Evolutionary conservation across 2,329 filamentous ascomycete genomes (phyloP), one percentile per base, ranked within the genome.

Genomic region (Neospermospora avenae): DNA sequence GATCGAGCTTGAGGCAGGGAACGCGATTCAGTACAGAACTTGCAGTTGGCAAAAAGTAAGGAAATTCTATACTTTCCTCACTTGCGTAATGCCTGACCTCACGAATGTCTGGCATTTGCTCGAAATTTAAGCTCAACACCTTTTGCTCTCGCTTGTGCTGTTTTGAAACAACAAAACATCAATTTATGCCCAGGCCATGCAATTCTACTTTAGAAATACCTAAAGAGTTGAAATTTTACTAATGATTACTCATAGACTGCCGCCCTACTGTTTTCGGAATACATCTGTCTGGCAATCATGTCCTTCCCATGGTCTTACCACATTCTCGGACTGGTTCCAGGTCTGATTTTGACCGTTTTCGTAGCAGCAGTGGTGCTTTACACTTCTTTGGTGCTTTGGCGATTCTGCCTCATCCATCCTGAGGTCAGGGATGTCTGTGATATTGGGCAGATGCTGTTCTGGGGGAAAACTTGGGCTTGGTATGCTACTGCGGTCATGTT

Each of bases 221-320:
- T 44, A 22, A 1, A 20, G 4, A 3, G 11, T 11, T 4, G 24
- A 6, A 1, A 10, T 14, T 25, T 25, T 39, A 22, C 42, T 56
- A 53, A 59, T 56, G 39, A 35, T 55, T 20, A 42, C 18, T 42
- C 11, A 16, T 57, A 89, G 88, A 96, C 93, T 56, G 91, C 93
- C 0, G 91, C 88, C 1, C 75, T 96, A 67, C 84, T 97, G 55
- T 96, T 97, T 76, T 95, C 91, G 54, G 93, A 97, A 78, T 97
- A 97, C 74, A 97, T 97, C 61, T 96, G 91, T 73, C 77, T 97
- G 75, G 80, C 84, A 60, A 96, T 96, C 72, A 96, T 97, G 92
- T 96, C 90, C 54, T 97, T 97, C 68, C 93, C 93, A 0, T 96
- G 90, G 82, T 96, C 91, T 0, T 97, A 97, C 75, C 90, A 91